These are phyloP conservation scores for Echinosophora koreensis DNA, from an alignment of 306 rosid species.

Conservation along the genomic window DNA sequence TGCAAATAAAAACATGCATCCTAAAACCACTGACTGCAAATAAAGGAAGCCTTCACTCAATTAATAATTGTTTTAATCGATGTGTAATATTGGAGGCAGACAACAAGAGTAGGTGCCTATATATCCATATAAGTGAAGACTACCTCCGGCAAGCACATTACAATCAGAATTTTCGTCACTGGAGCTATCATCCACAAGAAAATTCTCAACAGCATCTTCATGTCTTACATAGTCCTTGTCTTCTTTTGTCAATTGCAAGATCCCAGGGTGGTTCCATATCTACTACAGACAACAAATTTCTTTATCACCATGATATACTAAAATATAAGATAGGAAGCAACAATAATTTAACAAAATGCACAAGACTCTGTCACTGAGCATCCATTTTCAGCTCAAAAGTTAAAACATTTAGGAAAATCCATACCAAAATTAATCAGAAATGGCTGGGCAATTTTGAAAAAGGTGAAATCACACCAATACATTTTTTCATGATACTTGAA, in stretches of 20 bases:
- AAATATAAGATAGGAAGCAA: slow-evolving; percentile 42
- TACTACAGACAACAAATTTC: slow-evolving; percentile 56
- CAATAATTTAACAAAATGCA: slow-evolving; percentile 25
- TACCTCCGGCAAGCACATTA: slow-evolving; percentile 82
- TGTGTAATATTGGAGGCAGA: slow-evolving; percentile 33
- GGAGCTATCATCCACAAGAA: slow-evolving; percentile 90
- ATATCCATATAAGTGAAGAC: slow-evolving; percentile 28
- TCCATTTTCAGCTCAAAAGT: slow-evolving; percentile 23
- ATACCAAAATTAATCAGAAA: slow-evolving; percentile 33
- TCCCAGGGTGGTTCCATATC: slow-evolving; percentile 99
- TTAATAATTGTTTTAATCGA: slow-evolving; percentile 4
- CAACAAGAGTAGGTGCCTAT: slow-evolving; percentile 11
- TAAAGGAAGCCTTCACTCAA: slow-evolving; percentile 3
- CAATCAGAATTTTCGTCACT: slow-evolving; percentile 90
- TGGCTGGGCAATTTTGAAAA: slow-evolving; percentile 21
- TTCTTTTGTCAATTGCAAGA: slow-evolving; percentile 92
- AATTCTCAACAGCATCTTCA: slow-evolving; percentile 86
- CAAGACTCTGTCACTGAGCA: slow-evolving; percentile 29
- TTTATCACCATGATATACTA: slow-evolving; percentile 35
- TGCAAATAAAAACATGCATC: slow-evolving; percentile 4
- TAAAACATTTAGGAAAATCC: slow-evolving; percentile 9
- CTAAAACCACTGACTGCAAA: background rate
- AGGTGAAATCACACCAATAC: background rate
- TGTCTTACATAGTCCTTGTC: slow-evolving; percentile 68
- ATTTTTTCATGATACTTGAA: background rate